Conservation (phyloP, 2,329 filamentous ascomycete genomes). For the Scedosporium aurantiacum region DNA sequence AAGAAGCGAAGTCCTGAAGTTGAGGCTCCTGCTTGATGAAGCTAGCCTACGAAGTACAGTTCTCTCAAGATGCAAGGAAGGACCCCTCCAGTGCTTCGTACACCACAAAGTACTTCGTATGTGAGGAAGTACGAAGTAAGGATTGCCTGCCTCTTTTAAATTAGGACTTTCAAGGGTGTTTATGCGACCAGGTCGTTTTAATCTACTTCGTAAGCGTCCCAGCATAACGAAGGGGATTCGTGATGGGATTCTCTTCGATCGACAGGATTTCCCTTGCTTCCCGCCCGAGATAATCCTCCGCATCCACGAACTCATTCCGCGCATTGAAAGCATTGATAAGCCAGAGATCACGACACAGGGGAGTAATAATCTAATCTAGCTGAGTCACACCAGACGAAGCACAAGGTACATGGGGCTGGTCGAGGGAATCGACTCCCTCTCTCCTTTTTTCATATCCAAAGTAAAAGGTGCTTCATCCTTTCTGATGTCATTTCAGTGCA, state of each 20-base stretch:
- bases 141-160: neutral
- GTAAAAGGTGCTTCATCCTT: neutral
- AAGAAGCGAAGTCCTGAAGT: too few species aligned
- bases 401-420: too few species aligned
- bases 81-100: too few species aligned
- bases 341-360: neutral
- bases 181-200: neutral
- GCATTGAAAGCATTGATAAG: neutral
- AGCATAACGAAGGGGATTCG: neutral
- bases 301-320: neutral
- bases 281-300: neutral
- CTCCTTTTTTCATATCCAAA: neutral
- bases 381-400: too few species aligned
- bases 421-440: neutral
- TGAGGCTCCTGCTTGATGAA: too few species aligned
- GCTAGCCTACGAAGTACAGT: too few species aligned
- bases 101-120: neutral
- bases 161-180: neutral
- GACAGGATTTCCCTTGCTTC: slow-evolving; percentile 1
- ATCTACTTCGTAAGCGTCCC: neutral
- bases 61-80: too few species aligned
- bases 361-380: too few species aligned
- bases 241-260: neutral
- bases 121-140: neutral
- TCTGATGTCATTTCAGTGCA: neutral